Base-by-base conservation (phyloP, 352 stramenopile species). In the Halophytophthora batemanensis region DNA sequence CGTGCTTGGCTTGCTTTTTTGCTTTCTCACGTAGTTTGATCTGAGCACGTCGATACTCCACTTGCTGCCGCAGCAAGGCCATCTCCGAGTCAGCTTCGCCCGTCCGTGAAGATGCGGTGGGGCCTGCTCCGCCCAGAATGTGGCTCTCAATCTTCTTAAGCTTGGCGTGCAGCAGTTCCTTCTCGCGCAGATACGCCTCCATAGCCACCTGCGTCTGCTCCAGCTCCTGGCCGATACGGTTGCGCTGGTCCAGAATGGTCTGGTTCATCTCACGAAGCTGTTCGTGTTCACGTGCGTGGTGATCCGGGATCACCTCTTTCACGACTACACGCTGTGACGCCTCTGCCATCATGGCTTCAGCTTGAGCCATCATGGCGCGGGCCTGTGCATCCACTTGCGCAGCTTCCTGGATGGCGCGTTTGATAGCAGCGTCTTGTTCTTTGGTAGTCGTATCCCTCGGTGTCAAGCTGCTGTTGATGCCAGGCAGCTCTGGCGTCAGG, bases 141-240 rank as follows among this genome's bases (percentile, higher is more conserved):
- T 91, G 78, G 17, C 78, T 81, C 46, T 89, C 78, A 33, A 93
- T 93, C 54, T 90, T 91, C 50, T 77, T 68, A 10, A 93, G 68
- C 41, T 91, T 91, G 15, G 29, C 58, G 18, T 78, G 66, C 25
- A 90, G 50, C 50, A 74, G 64, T 29, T 82, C 63, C 36, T 88
- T 88, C 53, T 90, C 77, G 10, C 71, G 64, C 15, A 86, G 21
- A 18, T 74, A 75, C 3, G 65, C 15, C 50, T 90, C 77, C 80
- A 93, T 89, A 2, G 62, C 68, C 35, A 86, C 66, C 53, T 93
- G 78, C 3, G 78, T 83, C 28, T 77, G 71, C 58, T 86, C 74
- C 4, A 93, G 63, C 35, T 91, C 80, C 29, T 89, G 73, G 19
- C 80, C 77, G 28, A 93, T 91, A 21, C 61, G 66, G 43, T 90